Evolutionary conservation across 192 early-diverging fungal genomes (phyloP).

Genomic region (Chytriomyces confervae): DNA sequence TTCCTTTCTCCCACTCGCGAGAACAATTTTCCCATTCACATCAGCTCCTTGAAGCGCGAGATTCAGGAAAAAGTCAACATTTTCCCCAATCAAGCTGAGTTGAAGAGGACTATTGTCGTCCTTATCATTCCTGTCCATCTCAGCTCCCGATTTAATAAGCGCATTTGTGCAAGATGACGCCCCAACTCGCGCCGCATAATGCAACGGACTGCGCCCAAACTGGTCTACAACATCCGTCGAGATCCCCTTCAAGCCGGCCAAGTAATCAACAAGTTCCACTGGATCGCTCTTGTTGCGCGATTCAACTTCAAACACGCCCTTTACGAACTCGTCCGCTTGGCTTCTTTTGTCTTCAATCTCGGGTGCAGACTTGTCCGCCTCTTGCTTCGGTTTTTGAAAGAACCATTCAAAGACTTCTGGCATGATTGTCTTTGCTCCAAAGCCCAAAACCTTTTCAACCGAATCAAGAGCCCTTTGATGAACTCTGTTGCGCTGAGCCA

Average conservation of each 20-base stretch:
- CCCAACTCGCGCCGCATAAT: slow-evolving; percentile 60
- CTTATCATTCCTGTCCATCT: slow-evolving; percentile 39
- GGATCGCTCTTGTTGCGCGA: slow-evolving; percentile 46
- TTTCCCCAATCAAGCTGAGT: slow-evolving; percentile 47
- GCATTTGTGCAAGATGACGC: slow-evolving; percentile 57
- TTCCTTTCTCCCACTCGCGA: slow-evolving; percentile 37
- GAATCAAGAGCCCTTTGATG: background rate
- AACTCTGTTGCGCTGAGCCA: background rate
- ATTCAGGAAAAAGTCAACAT: slow-evolving; percentile 58
- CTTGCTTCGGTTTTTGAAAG: background rate
- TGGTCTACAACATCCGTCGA: slow-evolving; percentile 46
- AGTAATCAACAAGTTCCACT: slow-evolving; percentile 54
- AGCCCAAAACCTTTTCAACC: slow-evolving; percentile 12
- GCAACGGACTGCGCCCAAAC: slow-evolving; percentile 60
- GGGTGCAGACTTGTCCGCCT: slow-evolving; percentile 5
- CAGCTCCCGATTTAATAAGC: slow-evolving; percentile 38
- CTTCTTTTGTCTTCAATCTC: slow-evolving; percentile 32
- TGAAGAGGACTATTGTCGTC: slow-evolving; percentile 56
- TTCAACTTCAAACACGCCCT: slow-evolving; percentile 42
- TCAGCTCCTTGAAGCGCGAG: slow-evolving; percentile 48
- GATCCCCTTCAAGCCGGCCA: slow-evolving; percentile 35
- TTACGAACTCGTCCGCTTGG: slow-evolving; percentile 18
- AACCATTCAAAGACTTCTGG: slow-evolving; percentile 32
- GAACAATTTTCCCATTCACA: slow-evolving; percentile 32
- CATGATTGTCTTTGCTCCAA: background rate